A percentile compares a stretch with the other conserved stretches of the same genome.
Evolutionary conservation across 352 stramenopile genomes (phyloP).

Genomic region (Phytopythium aichiense): DNA sequence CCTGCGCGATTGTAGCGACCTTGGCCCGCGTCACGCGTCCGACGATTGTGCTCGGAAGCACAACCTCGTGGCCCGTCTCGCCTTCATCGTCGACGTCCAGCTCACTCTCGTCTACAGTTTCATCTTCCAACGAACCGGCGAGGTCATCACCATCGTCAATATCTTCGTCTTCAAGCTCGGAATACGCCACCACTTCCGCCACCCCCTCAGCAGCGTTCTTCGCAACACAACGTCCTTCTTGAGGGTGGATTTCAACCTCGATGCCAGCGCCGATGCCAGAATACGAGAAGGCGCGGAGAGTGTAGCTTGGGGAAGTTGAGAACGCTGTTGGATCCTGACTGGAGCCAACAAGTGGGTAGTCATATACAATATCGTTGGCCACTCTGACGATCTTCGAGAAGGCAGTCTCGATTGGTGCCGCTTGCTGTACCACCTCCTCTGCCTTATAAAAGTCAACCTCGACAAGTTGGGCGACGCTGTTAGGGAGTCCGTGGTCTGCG

Average conservation of each 20-base stretch:
- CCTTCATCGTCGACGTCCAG: slow-evolving; percentile 3
- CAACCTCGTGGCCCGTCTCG: slow-evolving; percentile 4
- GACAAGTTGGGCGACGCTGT: slow-evolving; percentile 9
- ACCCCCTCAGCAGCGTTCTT: neutral
- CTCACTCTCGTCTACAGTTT: neutral
- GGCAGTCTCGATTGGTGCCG: neutral
- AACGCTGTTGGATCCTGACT: neutral
- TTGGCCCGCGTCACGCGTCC: neutral
- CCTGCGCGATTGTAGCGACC: slow-evolving; percentile 4
- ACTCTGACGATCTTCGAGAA: neutral
- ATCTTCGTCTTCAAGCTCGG: neutral
- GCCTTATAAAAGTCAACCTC: neutral
- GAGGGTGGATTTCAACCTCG: neutral
- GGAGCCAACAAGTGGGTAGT: neutral
- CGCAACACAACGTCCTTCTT: neutral
- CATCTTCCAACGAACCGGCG: neutral
- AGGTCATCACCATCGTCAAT: neutral
- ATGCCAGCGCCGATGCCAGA: neutral
- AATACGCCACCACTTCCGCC: neutral
- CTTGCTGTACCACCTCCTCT: neutral
- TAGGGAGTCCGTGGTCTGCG: slow-evolving; percentile 9
- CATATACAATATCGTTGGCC: neutral
- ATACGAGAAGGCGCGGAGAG: neutral
- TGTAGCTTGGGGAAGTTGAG: neutral
- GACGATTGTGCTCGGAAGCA: neutral